These are phyloP conservation scores for Pythium graminicola DNA, from an alignment of 352 stramenopile genomes.

Conservation along the genomic window DNA sequence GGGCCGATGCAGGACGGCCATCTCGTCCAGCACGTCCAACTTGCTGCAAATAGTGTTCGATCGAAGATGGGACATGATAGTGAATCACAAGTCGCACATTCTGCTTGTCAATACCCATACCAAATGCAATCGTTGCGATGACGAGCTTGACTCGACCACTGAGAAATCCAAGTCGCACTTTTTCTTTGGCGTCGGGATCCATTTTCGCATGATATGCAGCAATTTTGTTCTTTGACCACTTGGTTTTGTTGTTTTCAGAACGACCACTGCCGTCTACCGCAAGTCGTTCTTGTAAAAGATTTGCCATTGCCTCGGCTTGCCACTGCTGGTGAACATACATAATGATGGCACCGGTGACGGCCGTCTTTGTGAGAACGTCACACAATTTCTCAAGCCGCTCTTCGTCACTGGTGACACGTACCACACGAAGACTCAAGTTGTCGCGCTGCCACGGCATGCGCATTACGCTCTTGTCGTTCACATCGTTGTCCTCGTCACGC, in stretches of 20 bases:
- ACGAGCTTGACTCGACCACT: constrained; percentile 84
- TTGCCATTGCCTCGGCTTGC: constrained; percentile 65
- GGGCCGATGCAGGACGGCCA: constrained; percentile 65
- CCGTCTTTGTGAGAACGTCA: constrained; percentile 24
- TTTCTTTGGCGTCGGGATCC: constrained; percentile 67
- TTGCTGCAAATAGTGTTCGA: constrained; percentile 99
- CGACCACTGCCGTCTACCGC: constrained; percentile 15
- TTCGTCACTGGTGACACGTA: constrained; percentile 48
- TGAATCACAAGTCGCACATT: constrained; percentile 98
- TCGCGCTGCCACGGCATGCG: constrained; percentile 70
- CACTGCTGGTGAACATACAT: constrained; percentile 82
- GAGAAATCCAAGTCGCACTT: constrained; percentile 82
- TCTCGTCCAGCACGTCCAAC: constrained; percentile 94
- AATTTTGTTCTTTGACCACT: constrained; percentile 34
- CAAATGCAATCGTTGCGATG: constrained; percentile 97
- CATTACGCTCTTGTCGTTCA: constrained; percentile 41
- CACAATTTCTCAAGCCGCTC: constrained; percentile 41
- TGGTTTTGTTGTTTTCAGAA: constrained; percentile 28
- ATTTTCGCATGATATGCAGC: constrained; percentile 93
- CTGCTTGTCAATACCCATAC: constrained; percentile 98
- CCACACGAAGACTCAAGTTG: constrained; percentile 58
- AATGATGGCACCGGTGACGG: constrained; percentile 47
- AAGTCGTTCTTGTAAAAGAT: constrained; percentile 53
- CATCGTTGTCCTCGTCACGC: constrained; percentile 10
- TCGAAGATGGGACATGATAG: constrained; percentile 92